Base-by-base conservation (phyloP, 2,329 filamentous ascomycete species). In the Mollisiaceae sp. region DNA sequence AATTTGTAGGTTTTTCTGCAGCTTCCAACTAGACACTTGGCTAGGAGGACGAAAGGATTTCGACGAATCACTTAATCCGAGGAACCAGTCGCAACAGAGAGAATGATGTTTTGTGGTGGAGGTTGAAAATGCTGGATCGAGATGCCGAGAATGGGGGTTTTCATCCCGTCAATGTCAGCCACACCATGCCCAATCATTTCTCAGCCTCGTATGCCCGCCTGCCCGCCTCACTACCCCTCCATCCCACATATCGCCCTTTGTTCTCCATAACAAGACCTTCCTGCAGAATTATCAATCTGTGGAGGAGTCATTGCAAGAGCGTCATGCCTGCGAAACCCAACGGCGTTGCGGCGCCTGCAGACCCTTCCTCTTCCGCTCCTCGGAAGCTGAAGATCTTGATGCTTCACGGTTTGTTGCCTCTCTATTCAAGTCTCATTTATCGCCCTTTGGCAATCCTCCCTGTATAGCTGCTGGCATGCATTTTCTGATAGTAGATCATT, bases 311-410 rank as follows among this genome's bases (percentile, higher is more conserved):
- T 18, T n/a, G n/a, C 15, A 24, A 41, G 38, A 41, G 11, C 38
- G 8, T 1, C 5, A 68, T 68, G 66, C 58, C 64, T 39, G 52
- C 47, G 24, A 52, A 64, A 8, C 18, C 61, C 22, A 70, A 66
- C 60, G 66, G 65, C 27, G 52, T 18, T 20, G 45, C 59, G 1
- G 8, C 59, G 27, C 59, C 63, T 12, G 55, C 59, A 62, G 52
- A 60, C 9, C 47, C 35, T 12, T 43, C 36, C 18, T n/a, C 24
- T n/a, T 27, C 47, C 3, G 57, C 24, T 11, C 14, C 50, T 38
- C 62, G 70, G 47, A 75, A 75, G 59, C 65, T 89, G 65, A 92
- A 89, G 78, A 89, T 94, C 69, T 82, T 94, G 54, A 92, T 93
- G 90, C 83, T 94, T 35, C 91, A 94, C 74, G 91, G 87, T 88